Conservation (phyloP, 495 filamentous ascomycete genomes). For the Xylaria acuta region DNA sequence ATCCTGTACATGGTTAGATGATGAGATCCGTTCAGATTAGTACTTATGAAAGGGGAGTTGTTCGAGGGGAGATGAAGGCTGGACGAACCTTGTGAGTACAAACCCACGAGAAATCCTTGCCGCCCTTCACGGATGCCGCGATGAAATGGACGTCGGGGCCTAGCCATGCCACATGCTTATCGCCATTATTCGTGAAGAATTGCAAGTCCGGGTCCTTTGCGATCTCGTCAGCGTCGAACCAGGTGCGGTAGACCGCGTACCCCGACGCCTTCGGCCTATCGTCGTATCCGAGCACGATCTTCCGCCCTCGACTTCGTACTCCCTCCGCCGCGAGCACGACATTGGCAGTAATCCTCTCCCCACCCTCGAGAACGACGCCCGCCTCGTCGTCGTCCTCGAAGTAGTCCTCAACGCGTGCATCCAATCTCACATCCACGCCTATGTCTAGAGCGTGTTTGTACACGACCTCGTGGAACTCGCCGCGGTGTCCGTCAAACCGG, state of each 20-base stretch:
- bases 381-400: conserved; percentile 62
- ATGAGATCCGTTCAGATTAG: not conserved
- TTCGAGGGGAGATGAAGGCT: not conserved
- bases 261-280: conserved; percentile 65
- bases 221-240: conserved; percentile 66
- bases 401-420: conserved; percentile 63
- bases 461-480: conserved; percentile 66
- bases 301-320: conserved; percentile 63
- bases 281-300: conserved; percentile 67
- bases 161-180: conserved; percentile 65
- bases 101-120: conserved; percentile 73
- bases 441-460: conserved; percentile 61
- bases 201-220: conserved; percentile 66
- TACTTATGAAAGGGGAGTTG: not conserved
- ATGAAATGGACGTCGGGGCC: conserved; percentile 71
- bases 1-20: conserved; percentile 40
- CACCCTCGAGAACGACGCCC: conserved; percentile 59
- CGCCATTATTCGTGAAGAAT: conserved; percentile 67
- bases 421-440: conserved; percentile 63
- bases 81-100: conserved; percentile 63
- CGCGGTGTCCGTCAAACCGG: conserved; percentile 66
- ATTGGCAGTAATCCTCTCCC: conserved; percentile 58
- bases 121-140: conserved; percentile 65
- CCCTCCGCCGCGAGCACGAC: conserved; percentile 70
- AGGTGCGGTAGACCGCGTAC: conserved; percentile 65